Evolutionary conservation across 202 grass and related monocot genomes (phyloP).

Genomic region (Brachypodium distachyon): DNA sequence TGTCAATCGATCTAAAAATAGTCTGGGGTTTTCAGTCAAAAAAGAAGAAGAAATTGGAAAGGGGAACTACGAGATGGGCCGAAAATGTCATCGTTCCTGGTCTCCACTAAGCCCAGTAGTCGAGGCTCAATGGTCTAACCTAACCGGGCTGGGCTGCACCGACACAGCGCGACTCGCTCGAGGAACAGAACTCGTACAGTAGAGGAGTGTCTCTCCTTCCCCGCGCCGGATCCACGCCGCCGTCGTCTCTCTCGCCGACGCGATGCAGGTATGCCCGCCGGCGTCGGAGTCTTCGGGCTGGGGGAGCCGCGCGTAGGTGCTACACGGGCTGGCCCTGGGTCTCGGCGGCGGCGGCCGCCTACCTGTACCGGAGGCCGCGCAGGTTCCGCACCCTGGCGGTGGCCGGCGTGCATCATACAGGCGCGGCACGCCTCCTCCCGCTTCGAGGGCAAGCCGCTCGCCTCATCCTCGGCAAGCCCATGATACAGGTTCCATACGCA

Average conservation of each 20-base stretch:
- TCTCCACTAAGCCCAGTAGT: too few species aligned
- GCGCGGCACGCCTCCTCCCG: conserved; percentile 90
- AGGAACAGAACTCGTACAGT: neutral
- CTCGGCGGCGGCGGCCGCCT: conserved; percentile 37
- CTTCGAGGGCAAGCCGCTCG: conserved; percentile 91
- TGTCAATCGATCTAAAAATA: too few species aligned
- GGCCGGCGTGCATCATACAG: conserved; percentile 82
- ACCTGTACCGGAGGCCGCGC: conserved; percentile 34
- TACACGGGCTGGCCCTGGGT: conserved; percentile 46
- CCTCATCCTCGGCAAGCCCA: conserved; percentile 84
- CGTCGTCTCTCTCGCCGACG: too few species aligned
- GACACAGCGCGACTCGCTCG: too few species aligned
- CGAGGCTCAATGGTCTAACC: too few species aligned
- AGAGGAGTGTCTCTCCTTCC: neutral
- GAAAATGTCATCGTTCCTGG: too few species aligned
- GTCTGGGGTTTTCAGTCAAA: too few species aligned
- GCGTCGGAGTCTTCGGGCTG: conserved; percentile 40
- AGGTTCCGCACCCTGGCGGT: conserved; percentile 64
- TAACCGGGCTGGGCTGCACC: neutral
- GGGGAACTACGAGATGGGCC: too few species aligned
- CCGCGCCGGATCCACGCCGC: neutral
- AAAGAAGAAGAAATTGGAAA: too few species aligned
- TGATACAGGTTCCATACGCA: conserved; percentile 99
- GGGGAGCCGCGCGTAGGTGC: conserved; percentile 31
- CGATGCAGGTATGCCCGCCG: conserved; percentile 69